Base-by-base conservation (phyloP, 192 early-diverging fungal species). In the Gamsiella multidivaricata region DNA sequence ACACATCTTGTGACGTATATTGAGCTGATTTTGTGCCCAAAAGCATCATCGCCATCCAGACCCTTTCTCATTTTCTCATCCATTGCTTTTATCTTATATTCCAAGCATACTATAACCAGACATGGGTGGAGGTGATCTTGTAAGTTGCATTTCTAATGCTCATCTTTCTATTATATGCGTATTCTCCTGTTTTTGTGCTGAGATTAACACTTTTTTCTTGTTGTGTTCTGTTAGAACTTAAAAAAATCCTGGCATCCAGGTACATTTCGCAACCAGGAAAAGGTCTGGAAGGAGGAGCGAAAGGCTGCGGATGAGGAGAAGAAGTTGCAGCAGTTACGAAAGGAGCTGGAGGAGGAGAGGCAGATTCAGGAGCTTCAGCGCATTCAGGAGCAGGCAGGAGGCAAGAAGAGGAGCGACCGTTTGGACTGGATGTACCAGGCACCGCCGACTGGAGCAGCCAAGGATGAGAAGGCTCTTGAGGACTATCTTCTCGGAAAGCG, bases 191-290 rank as follows among this genome's bases (percentile, higher is more conserved):
- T n/a, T n/a, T n/a, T n/a, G n/a, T n/a, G n/a, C n/a, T n/a, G n/a
- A n/a, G n/a, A n/a, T n/a, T 49, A 33, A 58, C 17, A 37, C 49
- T 3, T 15, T 28, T 23, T 52, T 12, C 18, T 59, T 46, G 7
- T 36, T 15, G 32, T 33, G 9, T 25, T 25, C 43, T 34, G 37
- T 46, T 83, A 84, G 83, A 96, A 95, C 70, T 87, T 97, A 87
- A 97, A 98, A 91, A 99, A 98, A 85, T 94, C 92, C 33, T 99
- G 96, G 96, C 97, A 97, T 89, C 95, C 97, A 62, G 85, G 87
- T 63, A 97, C 96, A 33, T 88, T 93, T 58, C 89, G 90, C 43
- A 96, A 97, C 83, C 94, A 94, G 82, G 97, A 96, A 55, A 89
- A 90, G 63, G 89, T 96, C 26, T 96, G 94, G 93, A 90, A 94